Conservation (phyloP, 805 yeast species). For the Millerago galiae region DNA sequence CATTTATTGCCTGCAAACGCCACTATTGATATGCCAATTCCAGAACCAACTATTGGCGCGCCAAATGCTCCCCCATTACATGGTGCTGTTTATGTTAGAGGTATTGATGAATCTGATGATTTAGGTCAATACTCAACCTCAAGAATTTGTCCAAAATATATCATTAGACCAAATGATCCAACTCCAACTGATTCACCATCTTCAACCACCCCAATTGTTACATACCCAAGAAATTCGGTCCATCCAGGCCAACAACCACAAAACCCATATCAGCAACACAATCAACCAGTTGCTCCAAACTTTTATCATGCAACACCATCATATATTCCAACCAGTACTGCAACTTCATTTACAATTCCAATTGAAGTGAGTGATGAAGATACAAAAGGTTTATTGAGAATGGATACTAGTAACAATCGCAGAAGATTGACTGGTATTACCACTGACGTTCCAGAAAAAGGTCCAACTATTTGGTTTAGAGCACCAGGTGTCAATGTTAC, state of each 20-base stretch:
- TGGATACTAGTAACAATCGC: slow-evolving; percentile 29
- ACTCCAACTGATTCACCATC: slow-evolving; percentile 20
- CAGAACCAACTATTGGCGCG: slow-evolving; percentile 76
- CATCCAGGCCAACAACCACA: slow-evolving; percentile 10
- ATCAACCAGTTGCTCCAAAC: slow-evolving; percentile 7
- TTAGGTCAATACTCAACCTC: slow-evolving; percentile 66
- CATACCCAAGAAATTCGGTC: slow-evolving; percentile 17
- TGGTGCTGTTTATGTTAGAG: slow-evolving; percentile 83
- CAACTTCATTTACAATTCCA: slow-evolving; percentile 31
- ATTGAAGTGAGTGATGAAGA: slow-evolving; percentile 10
- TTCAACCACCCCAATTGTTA: slow-evolving; percentile 15
- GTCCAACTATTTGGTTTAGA: slow-evolving; percentile 58
- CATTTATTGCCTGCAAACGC: slow-evolving; percentile 73
- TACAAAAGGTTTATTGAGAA: slow-evolving; percentile 22
- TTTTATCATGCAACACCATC: slow-evolving; percentile 23
- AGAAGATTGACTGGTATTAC: slow-evolving; percentile 19
- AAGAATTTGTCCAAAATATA: slow-evolving; percentile 36
- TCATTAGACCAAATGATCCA: slow-evolving; percentile 37
- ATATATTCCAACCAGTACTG: slow-evolving; percentile 18
- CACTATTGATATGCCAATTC: slow-evolving; percentile 63
- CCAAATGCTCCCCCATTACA: slow-evolving; percentile 89
- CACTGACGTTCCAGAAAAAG: slow-evolving; percentile 16
- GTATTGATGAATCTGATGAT: slow-evolving; percentile 73
- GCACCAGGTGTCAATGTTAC: slow-evolving; percentile 53
- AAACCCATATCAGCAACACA: slow-evolving; percentile 1